Evolutionary conservation across 225 moss, liverwort and hornwort genomes (phyloP).

Genomic region (Neckera pumila): DNA sequence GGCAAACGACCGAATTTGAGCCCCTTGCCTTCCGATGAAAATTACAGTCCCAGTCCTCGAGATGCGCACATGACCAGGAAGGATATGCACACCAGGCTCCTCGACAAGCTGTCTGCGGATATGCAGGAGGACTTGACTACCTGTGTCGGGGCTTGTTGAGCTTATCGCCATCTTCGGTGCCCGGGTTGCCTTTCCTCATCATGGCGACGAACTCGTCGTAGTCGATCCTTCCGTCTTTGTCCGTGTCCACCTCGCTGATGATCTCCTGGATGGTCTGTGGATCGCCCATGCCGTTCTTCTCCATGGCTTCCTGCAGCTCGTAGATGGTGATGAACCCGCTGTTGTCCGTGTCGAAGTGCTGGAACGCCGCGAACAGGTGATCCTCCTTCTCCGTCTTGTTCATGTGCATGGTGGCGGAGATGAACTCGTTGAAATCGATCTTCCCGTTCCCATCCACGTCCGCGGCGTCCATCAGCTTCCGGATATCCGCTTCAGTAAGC

Average conservation of each 20-base stretch:
- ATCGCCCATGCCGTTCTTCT: conserved; percentile 75
- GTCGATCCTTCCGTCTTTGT: conserved; percentile 78
- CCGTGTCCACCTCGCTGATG: conserved; percentile 86
- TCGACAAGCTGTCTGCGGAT: not conserved
- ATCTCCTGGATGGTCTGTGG: conserved; percentile 60
- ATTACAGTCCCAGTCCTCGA: not conserved
- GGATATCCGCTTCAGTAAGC: conserved; percentile 64
- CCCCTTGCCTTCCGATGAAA: not conserved
- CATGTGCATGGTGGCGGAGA: conserved; percentile 83
- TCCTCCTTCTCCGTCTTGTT: conserved; percentile 87
- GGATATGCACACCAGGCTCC: not conserved
- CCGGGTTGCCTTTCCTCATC: conserved; percentile 81
- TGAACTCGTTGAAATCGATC: conserved; percentile 81
- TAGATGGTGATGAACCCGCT: conserved; percentile 87
- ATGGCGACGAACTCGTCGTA: conserved; percentile 91
- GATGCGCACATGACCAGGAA: not conserved
- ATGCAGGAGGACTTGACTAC: not conserved
- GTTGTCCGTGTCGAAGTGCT: conserved; percentile 76
- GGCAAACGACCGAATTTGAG: not conserved
- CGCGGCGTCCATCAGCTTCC: conserved; percentile 82
- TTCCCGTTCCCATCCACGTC: conserved; percentile 85
- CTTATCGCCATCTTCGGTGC: conserved; percentile 6
- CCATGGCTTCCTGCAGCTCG: conserved; percentile 74
- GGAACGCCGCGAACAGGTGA: conserved; percentile 64
- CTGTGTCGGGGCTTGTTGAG: conserved; percentile 14